phyloP scores from a whole-genome alignment of 2,329 filamentous ascomycete genomes.

The Aaosphaeria pasadenensis region DNA sequence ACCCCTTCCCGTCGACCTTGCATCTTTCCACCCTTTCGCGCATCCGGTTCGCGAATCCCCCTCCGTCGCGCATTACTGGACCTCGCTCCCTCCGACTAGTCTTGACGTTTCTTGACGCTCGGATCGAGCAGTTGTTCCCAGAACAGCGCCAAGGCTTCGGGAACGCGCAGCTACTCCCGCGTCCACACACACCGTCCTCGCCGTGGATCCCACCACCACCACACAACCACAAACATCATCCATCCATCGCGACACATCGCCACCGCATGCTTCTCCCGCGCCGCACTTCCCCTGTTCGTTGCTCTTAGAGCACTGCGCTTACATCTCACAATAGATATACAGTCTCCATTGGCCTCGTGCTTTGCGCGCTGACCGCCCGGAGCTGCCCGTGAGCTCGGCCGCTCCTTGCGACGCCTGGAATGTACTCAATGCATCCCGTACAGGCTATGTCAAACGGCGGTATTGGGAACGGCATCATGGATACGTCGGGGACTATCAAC shows the following conservation, averaged over 20 bases:
- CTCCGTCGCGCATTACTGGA: neutral
- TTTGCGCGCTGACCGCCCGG: conserved; percentile 12
- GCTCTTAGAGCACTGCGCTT: neutral
- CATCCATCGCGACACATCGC: neutral
- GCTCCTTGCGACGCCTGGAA: conserved; percentile 35
- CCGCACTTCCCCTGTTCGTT: neutral
- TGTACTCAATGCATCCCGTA: conserved; percentile 42
- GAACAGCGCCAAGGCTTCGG: neutral
- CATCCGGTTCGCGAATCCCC: neutral
- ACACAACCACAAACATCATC: neutral
- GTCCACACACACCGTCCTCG: neutral
- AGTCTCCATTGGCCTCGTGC: conserved; percentile 19
- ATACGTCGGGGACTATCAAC: conserved; percentile 40
- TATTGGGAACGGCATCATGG: conserved; percentile 41
- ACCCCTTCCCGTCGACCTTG: conserved; percentile 10
- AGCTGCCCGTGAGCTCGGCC: conserved; percentile 27
- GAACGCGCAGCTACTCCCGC: neutral
- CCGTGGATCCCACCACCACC: neutral
- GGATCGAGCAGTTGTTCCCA: neutral
- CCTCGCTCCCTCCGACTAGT: neutral
- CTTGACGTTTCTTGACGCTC: neutral
- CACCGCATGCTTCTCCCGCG: neutral
- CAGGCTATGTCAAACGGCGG: conserved; percentile 38
- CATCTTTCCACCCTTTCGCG: conserved; percentile 6
- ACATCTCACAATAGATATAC: neutral